A percentile compares a stretch with the other conserved stretches of the same genome.
Conservation (phyloP, 208 protist species). For the Trypanosoma cruzi region DNA sequence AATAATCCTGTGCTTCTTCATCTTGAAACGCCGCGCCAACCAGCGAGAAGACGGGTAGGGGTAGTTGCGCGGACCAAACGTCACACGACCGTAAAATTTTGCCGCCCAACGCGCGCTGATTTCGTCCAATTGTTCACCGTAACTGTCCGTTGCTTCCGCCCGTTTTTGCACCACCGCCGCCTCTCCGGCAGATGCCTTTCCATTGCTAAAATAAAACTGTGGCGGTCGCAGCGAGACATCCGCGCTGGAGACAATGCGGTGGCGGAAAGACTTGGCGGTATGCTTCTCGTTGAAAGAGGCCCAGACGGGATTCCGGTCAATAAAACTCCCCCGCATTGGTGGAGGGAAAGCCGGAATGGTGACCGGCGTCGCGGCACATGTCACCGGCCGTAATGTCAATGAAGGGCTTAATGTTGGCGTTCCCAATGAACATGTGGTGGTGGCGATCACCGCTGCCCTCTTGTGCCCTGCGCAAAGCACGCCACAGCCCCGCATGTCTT, state of each 20-base stretch:
- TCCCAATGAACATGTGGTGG: background rate
- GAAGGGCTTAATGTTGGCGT: background rate
- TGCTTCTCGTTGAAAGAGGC: conserved; percentile 57
- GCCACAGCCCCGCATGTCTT: conserved; percentile 7
- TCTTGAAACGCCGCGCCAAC: conserved; percentile 85
- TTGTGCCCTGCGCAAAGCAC: background rate
- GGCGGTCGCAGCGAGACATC: conserved; percentile 76
- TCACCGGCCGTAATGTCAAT: background rate
- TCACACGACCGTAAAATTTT: conserved; percentile 90
- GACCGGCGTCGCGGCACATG: background rate
- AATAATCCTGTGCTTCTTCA: conserved; percentile 91
- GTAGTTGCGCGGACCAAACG: conserved; percentile 84
- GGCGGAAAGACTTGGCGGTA: conserved; percentile 63
- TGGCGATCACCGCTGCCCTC: background rate
- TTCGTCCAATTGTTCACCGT: conserved; percentile 33
- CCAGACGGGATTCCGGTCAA: conserved; percentile 54
- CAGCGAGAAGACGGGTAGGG: conserved; percentile 87
- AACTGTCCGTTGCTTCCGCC: conserved; percentile 6
- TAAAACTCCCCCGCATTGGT: conserved; percentile 59
- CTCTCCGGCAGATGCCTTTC: background rate
- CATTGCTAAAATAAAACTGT: conserved; percentile 32
- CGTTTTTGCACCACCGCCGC: background rate
- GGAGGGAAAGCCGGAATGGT: conserved; percentile 18
- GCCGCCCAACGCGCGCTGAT: conserved; percentile 75
- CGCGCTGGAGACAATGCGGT: conserved; percentile 46